phyloP scores from a whole-genome alignment of 2,329 filamentous ascomycete genomes.

The Arthrinium puccinioides region DNA sequence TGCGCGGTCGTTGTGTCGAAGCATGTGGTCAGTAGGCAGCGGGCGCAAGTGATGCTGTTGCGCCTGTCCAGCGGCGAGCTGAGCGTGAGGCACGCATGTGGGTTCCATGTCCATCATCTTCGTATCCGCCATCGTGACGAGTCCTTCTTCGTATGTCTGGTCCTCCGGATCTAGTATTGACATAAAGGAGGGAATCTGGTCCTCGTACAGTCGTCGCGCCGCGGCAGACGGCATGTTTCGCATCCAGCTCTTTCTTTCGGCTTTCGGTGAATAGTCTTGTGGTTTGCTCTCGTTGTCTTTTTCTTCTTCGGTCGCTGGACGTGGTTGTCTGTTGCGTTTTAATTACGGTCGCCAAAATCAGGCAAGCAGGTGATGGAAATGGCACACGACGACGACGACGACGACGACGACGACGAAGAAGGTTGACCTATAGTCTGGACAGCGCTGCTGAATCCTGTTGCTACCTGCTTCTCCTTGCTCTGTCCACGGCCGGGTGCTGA shows the following conservation, averaged over 20 bases:
- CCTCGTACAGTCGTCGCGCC: conserved; percentile 55
- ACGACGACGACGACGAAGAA: too few species aligned
- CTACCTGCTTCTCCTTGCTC: conserved; percentile 14
- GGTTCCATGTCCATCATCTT: conserved; percentile 42
- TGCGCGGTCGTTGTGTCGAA: conserved; percentile 70
- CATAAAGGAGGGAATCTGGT: conserved; percentile 70
- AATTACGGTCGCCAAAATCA: too few species aligned
- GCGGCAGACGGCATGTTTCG: conserved; percentile 55
- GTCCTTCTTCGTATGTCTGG: conserved; percentile 45
- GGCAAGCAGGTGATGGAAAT: too few species aligned
- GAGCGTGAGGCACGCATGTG: conserved; percentile 23
- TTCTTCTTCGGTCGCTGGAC: too few species aligned
- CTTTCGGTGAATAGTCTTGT: too few species aligned
- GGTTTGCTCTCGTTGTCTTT: too few species aligned
- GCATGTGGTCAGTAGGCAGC: conserved; percentile 41
- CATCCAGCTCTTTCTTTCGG: neutral
- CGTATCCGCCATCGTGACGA: conserved; percentile 46
- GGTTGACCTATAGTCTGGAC: too few species aligned
- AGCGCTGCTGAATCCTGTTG: conserved; percentile 46
- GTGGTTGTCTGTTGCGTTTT: too few species aligned
- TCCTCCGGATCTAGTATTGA: conserved; percentile 63
- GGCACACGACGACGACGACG: too few species aligned
- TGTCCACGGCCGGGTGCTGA: conserved; percentile 6
- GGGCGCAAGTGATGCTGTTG: conserved; percentile 30
- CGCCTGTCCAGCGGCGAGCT: conserved; percentile 21